phyloP scores from a whole-genome alignment of 2,329 filamentous ascomycete genomes.

The Xylariaceae sp. region DNA sequence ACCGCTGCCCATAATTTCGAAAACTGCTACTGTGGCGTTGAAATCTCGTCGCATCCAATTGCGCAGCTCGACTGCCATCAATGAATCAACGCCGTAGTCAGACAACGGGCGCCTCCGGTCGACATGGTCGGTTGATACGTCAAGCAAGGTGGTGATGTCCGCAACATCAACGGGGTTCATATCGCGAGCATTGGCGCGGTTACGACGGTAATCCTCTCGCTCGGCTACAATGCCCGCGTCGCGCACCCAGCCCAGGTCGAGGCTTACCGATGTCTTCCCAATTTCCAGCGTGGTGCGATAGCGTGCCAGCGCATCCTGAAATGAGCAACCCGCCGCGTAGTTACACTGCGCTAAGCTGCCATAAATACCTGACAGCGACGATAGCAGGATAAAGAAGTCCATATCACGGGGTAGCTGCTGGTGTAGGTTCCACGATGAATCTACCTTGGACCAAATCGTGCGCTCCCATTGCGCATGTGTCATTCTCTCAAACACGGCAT shows the following conservation, averaged over 20 bases:
- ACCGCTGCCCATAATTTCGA: slow-evolving; percentile 24
- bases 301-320: slow-evolving; percentile 32
- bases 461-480: slow-evolving; percentile 30
- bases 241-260: slow-evolving; percentile 5
- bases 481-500: slow-evolving; percentile 34
- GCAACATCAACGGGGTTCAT: no score
- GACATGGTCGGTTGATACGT: no score
- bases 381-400: slow-evolving; percentile 35
- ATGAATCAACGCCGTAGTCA: slow-evolving; percentile 36
- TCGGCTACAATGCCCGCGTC: slow-evolving; percentile 32
- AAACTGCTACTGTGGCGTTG: slow-evolving; percentile 14
- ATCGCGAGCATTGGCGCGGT: slow-evolving; percentile 14
- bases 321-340: slow-evolving; percentile 32
- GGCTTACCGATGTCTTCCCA: slow-evolving; percentile 22
- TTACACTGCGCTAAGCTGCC: slow-evolving; percentile 32
- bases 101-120: slow-evolving; percentile 30
- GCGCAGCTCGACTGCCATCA: slow-evolving; percentile 38
- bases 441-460: slow-evolving; percentile 30
- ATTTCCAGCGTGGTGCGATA: slow-evolving; percentile 14
- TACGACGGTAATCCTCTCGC: slow-evolving; percentile 14
- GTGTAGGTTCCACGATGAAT: slow-evolving; percentile 29
- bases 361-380: slow-evolving; percentile 30
- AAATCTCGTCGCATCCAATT: slow-evolving; percentile 33
- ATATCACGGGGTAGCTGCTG: slow-evolving; percentile 24
- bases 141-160: no score